Conservation (phyloP, 768 basidiomycete genomes). For the Crucibulum laeve region DNA sequence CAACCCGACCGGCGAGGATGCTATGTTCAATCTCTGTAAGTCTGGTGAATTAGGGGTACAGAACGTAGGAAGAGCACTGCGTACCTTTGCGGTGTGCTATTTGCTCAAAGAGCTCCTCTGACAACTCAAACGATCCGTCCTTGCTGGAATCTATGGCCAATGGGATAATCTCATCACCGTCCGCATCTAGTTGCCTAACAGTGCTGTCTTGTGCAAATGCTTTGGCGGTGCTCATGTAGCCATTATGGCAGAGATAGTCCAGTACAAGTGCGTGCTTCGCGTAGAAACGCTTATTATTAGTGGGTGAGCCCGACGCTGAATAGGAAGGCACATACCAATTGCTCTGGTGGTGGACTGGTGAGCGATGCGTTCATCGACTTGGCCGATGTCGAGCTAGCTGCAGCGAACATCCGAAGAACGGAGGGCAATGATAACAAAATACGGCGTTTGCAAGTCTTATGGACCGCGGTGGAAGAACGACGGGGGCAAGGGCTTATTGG, state of each 20-base stretch:
- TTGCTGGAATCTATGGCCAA: neutral
- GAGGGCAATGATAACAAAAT: too few relatives aligned
- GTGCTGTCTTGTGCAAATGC: conserved; percentile 64
- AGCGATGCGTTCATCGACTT: neutral
- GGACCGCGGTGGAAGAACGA: too few relatives aligned
- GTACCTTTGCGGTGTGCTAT: conserved; percentile 54
- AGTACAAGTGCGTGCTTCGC: conserved; percentile 63
- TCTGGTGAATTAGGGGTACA: neutral
- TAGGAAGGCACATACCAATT: conserved; percentile 31
- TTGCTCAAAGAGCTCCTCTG: conserved; percentile 36
- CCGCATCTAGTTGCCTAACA: conserved; percentile 58
- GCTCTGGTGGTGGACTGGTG: conserved; percentile 6
- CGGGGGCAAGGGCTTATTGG: too few relatives aligned
- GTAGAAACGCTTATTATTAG: conserved; percentile 4
- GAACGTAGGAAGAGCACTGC: conserved; percentile 11
- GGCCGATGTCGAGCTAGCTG: neutral
- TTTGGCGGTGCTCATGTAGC: conserved; percentile 66
- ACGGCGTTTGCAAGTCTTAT: too few relatives aligned
- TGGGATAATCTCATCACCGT: conserved; percentile 59
- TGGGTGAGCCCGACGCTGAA: too few relatives aligned
- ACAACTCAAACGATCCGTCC: conserved; percentile 15
- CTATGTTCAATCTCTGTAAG: conserved; percentile 59
- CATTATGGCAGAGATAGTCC: conserved; percentile 73
- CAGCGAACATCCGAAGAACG: too few relatives aligned
- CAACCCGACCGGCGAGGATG: conserved; percentile 74